Evolutionary conservation across 352 stramenopile genomes (phyloP).

Genomic region (Phytophthora citricola): DNA sequence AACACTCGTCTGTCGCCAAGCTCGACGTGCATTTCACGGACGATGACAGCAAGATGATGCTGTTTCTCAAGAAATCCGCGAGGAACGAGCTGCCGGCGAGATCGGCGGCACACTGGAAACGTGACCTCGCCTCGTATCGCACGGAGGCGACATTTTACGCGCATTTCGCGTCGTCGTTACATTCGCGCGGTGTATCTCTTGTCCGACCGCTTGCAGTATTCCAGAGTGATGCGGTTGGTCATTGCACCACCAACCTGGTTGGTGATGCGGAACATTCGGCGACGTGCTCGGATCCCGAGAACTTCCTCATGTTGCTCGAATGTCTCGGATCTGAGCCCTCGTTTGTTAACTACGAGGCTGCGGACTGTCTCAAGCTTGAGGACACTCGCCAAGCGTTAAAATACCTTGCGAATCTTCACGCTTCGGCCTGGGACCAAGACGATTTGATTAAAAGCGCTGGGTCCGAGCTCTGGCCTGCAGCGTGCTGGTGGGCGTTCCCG

Average conservation of each 20-base stretch:
- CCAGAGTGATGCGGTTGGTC: constrained; percentile 36
- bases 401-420: constrained; percentile 63
- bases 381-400: constrained; percentile 51
- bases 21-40: constrained; percentile 40
- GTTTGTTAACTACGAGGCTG: constrained; percentile 35
- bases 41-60: constrained; percentile 19
- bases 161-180: constrained; percentile 45
- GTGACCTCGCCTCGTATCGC: constrained; percentile 68
- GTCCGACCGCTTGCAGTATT: constrained; percentile 57
- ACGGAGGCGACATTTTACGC: constrained; percentile 68
- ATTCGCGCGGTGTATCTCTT: constrained; percentile 41
- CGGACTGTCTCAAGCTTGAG: constrained; percentile 41
- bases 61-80: constrained; percentile 78
- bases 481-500: constrained; percentile 65
- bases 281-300: constrained; percentile 34
- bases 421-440: constrained; percentile 35
- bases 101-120: constrained; percentile 52
- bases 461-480: constrained; percentile 47
- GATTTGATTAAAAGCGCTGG: constrained; percentile 39
- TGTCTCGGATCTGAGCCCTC: constrained; percentile 36
- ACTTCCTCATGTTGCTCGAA: constrained; percentile 66
- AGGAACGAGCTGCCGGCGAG: constrained; percentile 57
- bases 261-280: constrained; percentile 2
- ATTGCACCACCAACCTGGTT: constrained; percentile 22
- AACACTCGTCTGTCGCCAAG: constrained; percentile 59